Evolutionary conservation across 495 filamentous ascomycete species (phyloP).

Genomic region (Rhizodiscina lignyota): DNA sequence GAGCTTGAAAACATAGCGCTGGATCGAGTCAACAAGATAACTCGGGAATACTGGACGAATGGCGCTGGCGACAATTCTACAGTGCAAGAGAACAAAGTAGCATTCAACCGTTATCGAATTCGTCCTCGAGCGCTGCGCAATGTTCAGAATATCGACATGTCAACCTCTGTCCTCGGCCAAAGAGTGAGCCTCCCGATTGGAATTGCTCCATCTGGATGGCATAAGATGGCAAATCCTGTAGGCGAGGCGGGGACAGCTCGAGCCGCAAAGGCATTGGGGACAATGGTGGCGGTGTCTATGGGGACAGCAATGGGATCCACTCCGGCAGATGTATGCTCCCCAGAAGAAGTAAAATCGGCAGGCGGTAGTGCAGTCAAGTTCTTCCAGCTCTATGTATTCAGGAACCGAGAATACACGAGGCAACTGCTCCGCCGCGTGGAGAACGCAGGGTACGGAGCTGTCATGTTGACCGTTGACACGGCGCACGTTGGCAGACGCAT

Average conservation of each 20-base stretch:
- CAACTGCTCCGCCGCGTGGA: not conserved
- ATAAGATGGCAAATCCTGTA: slow-evolving; percentile 29
- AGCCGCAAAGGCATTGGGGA: slow-evolving; percentile 23
- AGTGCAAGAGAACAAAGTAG: not conserved
- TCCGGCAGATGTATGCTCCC: slow-evolving; percentile 28
- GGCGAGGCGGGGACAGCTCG: slow-evolving; percentile 31
- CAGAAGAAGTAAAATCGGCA: slow-evolving; percentile 21
- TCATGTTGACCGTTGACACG: slow-evolving; percentile 16
- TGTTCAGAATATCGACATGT: not conserved
- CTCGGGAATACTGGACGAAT: not conserved
- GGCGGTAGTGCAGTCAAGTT: slow-evolving; percentile 15
- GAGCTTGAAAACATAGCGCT: too few species aligned
- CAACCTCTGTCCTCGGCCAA: not conserved
- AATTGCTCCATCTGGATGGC: slow-evolving; percentile 28
- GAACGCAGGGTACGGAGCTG: slow-evolving; percentile 11
- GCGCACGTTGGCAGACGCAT: slow-evolving; percentile 15
- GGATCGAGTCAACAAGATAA: too few species aligned
- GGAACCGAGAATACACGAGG: not conserved
- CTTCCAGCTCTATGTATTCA: not conserved
- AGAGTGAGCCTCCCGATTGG: slow-evolving; percentile 19
- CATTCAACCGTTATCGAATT: not conserved
- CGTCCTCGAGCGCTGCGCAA: not conserved
- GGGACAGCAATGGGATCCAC: slow-evolving; percentile 24
- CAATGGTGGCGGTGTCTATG: slow-evolving; percentile 35
- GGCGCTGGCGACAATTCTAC: not conserved